A percentile compares a stretch with the other conserved stretches of the same genome.
Conservation (phyloP, 1,284 basidiomycete genomes). For the Anthracocystis setariae region DNA sequence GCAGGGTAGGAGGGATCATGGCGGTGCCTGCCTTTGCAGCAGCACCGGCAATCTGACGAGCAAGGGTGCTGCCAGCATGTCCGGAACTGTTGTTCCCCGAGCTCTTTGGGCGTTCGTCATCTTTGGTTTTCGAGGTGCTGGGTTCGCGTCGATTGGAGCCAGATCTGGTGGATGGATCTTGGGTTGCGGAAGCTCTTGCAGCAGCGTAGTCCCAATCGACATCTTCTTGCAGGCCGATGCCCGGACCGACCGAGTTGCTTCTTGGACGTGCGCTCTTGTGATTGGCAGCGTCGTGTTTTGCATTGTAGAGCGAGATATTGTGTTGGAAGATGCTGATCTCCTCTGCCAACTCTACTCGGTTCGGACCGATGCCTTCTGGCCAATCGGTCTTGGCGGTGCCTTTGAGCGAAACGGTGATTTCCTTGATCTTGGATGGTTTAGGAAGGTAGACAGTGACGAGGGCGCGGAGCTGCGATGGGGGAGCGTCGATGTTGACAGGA, state of each 20-base stretch:
- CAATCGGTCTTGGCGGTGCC: constrained; percentile 78
- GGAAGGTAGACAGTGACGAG: constrained; percentile 81
- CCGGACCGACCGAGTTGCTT: constrained; percentile 82
- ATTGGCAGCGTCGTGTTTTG: constrained; percentile 29
- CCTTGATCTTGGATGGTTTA: constrained; percentile 86
- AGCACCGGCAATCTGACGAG: constrained; percentile 50
- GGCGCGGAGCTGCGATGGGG: constrained; percentile 85
- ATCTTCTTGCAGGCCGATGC: constrained; percentile 70
- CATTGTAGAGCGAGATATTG: constrained; percentile 76
- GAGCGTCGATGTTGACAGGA: constrained; percentile 69
- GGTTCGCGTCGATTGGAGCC: constrained; percentile 6
- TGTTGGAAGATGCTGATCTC: constrained; percentile 81
- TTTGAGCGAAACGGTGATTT: constrained; percentile 81
- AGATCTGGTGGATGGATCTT: constrained; percentile 3
- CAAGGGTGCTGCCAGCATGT: constrained; percentile 48
- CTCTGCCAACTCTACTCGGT: constrained; percentile 82
- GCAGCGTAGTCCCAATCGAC: constrained; percentile 68
- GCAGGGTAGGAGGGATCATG: constrained; percentile 54
- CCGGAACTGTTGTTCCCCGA: constrained; percentile 7
- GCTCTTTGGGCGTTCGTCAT: constrained; percentile 25
- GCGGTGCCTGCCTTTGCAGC: constrained; percentile 59
- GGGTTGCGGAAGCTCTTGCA: background rate
- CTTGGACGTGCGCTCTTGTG: constrained; percentile 60
- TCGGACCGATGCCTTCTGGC: constrained; percentile 87
- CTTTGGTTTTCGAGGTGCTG: constrained; percentile 6